These are phyloP conservation scores for Megacollybia platyphylla DNA, from an alignment of 1,284 basidiomycete genomes.

Conservation along the genomic window DNA sequence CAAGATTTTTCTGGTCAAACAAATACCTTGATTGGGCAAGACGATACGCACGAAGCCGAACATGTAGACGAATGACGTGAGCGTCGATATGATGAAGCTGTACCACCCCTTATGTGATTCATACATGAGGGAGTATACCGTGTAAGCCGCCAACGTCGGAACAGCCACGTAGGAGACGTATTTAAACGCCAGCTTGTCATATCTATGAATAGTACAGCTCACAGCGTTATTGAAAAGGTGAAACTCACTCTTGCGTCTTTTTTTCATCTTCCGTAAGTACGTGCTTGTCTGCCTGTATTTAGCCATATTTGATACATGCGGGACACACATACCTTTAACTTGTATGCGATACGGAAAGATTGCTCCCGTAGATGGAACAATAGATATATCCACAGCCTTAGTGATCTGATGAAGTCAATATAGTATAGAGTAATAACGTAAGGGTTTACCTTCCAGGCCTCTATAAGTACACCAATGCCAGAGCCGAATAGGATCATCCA, in stretches of 20 bases:
- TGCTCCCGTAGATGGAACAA: conserved; percentile 50
- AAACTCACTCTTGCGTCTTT: conserved; percentile 87
- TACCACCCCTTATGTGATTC: conserved; percentile 91
- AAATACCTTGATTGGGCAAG: not conserved
- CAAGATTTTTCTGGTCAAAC: conserved; percentile 7
- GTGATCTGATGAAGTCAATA: conserved; percentile 41
- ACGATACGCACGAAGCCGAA: conserved; percentile 80
- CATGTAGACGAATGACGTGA: conserved; percentile 87
- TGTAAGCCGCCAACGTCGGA: conserved; percentile 78
- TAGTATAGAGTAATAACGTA: conserved; percentile 3
- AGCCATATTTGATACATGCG: conserved; percentile 4
- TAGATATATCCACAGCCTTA: conserved; percentile 76
- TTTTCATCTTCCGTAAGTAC: conserved; percentile 89
- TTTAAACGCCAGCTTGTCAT: conserved; percentile 79
- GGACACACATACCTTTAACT: conserved; percentile 51
- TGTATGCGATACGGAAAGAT: conserved; percentile 69
- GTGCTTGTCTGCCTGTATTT: conserved; percentile 63
- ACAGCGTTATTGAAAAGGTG: conserved; percentile 8
- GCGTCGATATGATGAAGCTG: conserved; percentile 82
- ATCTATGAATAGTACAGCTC: conserved; percentile 31
- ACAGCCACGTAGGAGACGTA: conserved; percentile 84
- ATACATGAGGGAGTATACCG: conserved; percentile 83
- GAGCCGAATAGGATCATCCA: conserved; percentile 94
- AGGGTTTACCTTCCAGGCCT: conserved; percentile 83
- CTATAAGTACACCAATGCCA: conserved; percentile 79